Evolutionary conservation across 108 stramenopile genomes (phyloP).

Genomic region (Cyclotella distinguenda): DNA sequence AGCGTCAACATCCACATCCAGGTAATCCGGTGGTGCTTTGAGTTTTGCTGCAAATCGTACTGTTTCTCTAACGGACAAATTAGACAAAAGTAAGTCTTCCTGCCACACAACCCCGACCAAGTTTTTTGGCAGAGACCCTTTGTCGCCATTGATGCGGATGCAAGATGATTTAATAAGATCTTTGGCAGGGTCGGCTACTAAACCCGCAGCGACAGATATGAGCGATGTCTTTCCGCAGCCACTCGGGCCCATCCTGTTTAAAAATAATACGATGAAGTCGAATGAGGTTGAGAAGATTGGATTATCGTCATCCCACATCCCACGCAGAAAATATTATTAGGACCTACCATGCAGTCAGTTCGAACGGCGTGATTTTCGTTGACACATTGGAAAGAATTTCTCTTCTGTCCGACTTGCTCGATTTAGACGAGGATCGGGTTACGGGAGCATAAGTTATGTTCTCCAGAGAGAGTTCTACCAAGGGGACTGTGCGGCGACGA

Average conservation of each 20-base stretch:
- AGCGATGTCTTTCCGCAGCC: constrained; percentile 77
- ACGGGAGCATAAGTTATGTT: constrained; percentile 68
- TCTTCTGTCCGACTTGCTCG: neutral
- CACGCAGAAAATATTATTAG: too few species aligned
- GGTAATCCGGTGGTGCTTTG: too few species aligned
- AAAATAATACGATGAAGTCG: too few species aligned
- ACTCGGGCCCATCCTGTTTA: constrained; percentile 84
- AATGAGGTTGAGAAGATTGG: too few species aligned
- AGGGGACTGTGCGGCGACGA: constrained; percentile 35
- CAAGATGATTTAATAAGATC: constrained; percentile 45
- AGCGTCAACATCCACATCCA: too few species aligned
- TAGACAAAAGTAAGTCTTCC: constrained; percentile 78
- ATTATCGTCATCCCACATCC: too few species aligned
- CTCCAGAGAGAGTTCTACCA: constrained; percentile 54
- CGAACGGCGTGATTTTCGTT: constrained; percentile 58
- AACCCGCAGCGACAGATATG: constrained; percentile 59
- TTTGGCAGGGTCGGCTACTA: constrained; percentile 27
- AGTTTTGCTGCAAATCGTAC: too few species aligned
- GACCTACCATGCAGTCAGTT: constrained; percentile 70
- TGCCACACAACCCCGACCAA: constrained; percentile 85
- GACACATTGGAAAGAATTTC: constrained; percentile 57
- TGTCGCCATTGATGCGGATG: constrained; percentile 63
- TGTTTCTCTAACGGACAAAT: constrained; percentile 84
- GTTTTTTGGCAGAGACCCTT: constrained; percentile 59
- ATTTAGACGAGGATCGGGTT: constrained; percentile 20